Base-by-base conservation (phyloP, 1,284 basidiomycete genomes). In the Uromyces viciae-fabae region DNA sequence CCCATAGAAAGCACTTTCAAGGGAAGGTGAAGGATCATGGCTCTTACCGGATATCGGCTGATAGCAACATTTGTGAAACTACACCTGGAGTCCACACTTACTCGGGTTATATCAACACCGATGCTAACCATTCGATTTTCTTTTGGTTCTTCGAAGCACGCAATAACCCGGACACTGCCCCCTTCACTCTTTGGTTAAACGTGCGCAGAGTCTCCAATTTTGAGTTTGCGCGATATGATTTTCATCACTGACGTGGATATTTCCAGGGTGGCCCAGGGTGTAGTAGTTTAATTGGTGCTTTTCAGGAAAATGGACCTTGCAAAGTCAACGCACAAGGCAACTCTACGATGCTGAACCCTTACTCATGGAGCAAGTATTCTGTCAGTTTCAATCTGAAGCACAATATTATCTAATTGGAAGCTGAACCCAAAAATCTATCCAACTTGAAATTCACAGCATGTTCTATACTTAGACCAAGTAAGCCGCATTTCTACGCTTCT, bases 61-160 rank as follows among this genome's bases (percentile, higher is more conserved):
- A 92, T 83, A 91, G 90, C 5, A 91, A 91, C 0, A 88, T 92
- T 5, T 93, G 92, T 84, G 92, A 93, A 85, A 91, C 89, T 5
- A 91, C 91, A 0, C 89, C 90, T 0, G 90, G 89, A 0, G 91
- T 92, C 11, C 87, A 88, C 60, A 91, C 91, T 84, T 88, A 90
- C 82, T 91, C 91, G 0, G 91, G 90, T 0, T 91, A 91, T 82
- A 90, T 88, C 0, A 90, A 91, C 85, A 83, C 90, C 14, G 87
- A 88, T 3, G 84, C 87, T 3, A 87, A 87, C 36, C 85, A 90
- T 83, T 90, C 90, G 83, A 86, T 91, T 33, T 91, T 89, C 90
- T 90, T 91, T 85, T 91, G 90, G 90, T 91, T 90, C 85, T 91
- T 91, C 82, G 90, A 87, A 49, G 88, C 91, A 0, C 88, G 90